phyloP scores from a whole-genome alignment of 2,329 filamentous ascomycete species.

The Xylaria arbuscula region DNA sequence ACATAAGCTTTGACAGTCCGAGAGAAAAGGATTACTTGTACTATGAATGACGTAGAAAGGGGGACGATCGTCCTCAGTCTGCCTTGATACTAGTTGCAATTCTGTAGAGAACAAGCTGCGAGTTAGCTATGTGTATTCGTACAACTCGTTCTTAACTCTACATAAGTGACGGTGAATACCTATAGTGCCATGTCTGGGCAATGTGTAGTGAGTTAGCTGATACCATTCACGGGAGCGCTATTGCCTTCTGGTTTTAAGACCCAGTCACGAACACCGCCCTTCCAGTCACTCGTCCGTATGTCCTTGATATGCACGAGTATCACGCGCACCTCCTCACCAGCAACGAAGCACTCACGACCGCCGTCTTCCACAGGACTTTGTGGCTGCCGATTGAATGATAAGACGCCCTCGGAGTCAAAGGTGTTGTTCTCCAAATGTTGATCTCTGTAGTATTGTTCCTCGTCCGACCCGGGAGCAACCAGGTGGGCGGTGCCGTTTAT shows the following conservation, averaged over 20 bases:
- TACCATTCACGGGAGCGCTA: slow-evolving; percentile 27
- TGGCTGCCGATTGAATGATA: slow-evolving; percentile 54
- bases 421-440: slow-evolving; percentile 93
- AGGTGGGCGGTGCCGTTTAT: slow-evolving; percentile 90
- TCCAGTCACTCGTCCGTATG: slow-evolving; percentile 93
- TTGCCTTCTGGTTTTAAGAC: slow-evolving; percentile 51
- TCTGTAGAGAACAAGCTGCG: not conserved
- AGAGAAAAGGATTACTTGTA: not conserved
- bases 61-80: not conserved
- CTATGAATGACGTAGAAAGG: not conserved
- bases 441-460: slow-evolving; percentile 85
- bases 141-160: not conserved
- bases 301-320: slow-evolving; percentile 87
- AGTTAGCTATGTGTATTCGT: slow-evolving; percentile 4
- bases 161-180: not conserved
- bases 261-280: slow-evolving; percentile 90
- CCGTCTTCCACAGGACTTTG: slow-evolving; percentile 58
- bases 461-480: slow-evolving; percentile 76
- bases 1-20: not conserved
- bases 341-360: slow-evolving; percentile 75
- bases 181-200: not conserved
- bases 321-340: slow-evolving; percentile 84
- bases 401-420: slow-evolving; percentile 71
- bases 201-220: slow-evolving; percentile 13
- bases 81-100: not conserved